Conservation (phyloP, 805 yeast species). For the Saccharomycopsis fermentans region DNA sequence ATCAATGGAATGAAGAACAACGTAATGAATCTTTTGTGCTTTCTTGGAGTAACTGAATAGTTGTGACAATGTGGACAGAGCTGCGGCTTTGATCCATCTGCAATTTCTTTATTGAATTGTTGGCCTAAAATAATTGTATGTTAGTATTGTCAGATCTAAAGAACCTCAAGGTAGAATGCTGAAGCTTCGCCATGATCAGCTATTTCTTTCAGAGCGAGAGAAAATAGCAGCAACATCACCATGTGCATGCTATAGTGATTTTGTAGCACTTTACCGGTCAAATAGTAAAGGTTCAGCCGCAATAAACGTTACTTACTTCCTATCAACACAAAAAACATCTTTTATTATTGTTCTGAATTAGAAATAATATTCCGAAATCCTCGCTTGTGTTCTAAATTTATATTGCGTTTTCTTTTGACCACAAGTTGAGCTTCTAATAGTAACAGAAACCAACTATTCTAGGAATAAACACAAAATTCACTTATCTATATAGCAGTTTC, state of each 20-base stretch:
- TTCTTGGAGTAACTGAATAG: slow-evolving; percentile 40
- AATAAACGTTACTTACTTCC: slow-evolving; percentile 12
- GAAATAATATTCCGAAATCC: too few species aligned
- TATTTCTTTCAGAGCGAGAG: background rate
- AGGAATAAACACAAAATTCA: too few species aligned
- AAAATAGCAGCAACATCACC: background rate
- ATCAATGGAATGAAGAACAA: slow-evolving; percentile 45
- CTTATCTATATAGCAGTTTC: too few species aligned
- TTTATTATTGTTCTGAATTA: background rate
- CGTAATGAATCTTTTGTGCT: slow-evolving; percentile 43
- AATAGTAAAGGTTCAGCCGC: background rate
- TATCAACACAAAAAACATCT: slow-evolving; percentile 15
- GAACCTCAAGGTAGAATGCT: too few species aligned
- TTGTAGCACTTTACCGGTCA: too few species aligned
- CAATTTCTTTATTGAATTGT: slow-evolving; percentile 14
- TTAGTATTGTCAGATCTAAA: background rate
- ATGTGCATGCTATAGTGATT: too few species aligned
- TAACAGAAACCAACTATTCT: too few species aligned
- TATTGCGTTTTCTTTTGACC: too few species aligned
- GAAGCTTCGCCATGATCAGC: background rate
- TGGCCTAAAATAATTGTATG: slow-evolving; percentile 6
- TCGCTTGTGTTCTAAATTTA: too few species aligned
- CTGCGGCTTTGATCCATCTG: slow-evolving; percentile 6
- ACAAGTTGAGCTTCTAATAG: too few species aligned
- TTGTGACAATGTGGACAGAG: slow-evolving; percentile 53